Percentiles rank a stretch among this genome's conserved stretches.
Conservation (phyloP, 2,329 filamentous ascomycete species). For the Penicillium sp. region DNA sequence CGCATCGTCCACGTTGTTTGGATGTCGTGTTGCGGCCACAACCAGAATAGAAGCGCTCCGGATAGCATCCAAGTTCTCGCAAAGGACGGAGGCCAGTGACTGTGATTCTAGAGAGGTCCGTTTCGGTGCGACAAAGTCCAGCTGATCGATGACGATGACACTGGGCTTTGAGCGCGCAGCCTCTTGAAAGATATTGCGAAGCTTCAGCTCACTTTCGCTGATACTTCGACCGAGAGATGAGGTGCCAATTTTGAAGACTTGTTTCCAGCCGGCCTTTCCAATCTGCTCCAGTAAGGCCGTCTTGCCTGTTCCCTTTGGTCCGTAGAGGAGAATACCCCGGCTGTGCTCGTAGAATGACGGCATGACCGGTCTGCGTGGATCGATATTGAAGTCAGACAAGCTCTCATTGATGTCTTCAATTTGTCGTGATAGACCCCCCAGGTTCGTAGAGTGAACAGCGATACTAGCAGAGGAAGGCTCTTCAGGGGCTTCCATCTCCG, state of each 20-base stretch:
- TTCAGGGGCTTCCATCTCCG: slow-evolving; percentile 15
- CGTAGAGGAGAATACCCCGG: slow-evolving; percentile 69
- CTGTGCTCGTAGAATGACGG: slow-evolving; percentile 40
- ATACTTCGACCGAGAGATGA: slow-evolving; percentile 33
- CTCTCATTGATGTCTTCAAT: slow-evolving; percentile 63
- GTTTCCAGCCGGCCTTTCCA: slow-evolving; percentile 64
- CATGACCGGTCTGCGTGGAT: slow-evolving; percentile 31
- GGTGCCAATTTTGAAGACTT: slow-evolving; percentile 51
- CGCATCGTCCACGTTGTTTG: slow-evolving; percentile 65
- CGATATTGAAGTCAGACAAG: slow-evolving; percentile 53
- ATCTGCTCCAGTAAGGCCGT: slow-evolving; percentile 67
- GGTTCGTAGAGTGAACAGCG: slow-evolving; percentile 43
- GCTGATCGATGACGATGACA: slow-evolving; percentile 71
- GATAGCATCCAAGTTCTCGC: slow-evolving; percentile 34
- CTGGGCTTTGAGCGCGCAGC: slow-evolving; percentile 67
- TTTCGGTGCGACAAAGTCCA: slow-evolving; percentile 66
- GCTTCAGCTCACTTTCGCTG: slow-evolving; percentile 48
- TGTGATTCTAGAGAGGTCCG: slow-evolving; percentile 46
- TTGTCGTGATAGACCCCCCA: slow-evolving; percentile 66
- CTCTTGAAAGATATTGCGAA: slow-evolving; percentile 66
- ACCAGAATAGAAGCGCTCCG: slow-evolving; percentile 61
- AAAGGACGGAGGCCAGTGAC: slow-evolving; percentile 40
- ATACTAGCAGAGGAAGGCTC: slow-evolving; percentile 10
- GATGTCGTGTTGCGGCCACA: slow-evolving; percentile 68
- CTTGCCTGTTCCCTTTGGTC: slow-evolving; percentile 81